Base-by-base conservation (phyloP, 305 asterid genomes). In the Salvia sclarea region DNA sequence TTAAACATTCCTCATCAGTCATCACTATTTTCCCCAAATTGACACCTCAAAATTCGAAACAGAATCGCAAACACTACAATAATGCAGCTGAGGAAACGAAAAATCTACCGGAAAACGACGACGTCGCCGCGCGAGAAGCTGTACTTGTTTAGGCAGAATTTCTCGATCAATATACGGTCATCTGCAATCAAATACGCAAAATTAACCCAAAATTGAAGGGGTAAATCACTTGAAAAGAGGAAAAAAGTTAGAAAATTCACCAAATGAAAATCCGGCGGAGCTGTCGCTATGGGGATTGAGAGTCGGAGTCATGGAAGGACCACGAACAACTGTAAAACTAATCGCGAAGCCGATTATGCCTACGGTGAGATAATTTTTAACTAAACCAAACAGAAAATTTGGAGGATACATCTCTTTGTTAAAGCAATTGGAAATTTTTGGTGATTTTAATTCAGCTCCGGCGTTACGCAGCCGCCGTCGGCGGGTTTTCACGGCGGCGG, bases 261-360 rank as follows among this genome's bases (percentile, higher is more conserved):
- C 90, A 3, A 85, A 63, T 45, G 64, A 77, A 67, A 74, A 71
- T 69, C 81, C 72, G 38, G 63, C 25, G 8, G 85, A 74, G 6
- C 47, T 60, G 38, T 33, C 64, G 16, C 50, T 41, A 13, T 62
- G 79, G 47, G 96, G 88, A 77, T 88, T 91, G 62, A 91, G 70
- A 17, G 96, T 87, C 4, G 98, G 96, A 70, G 88, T 76, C 97
- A 91, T 91, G 0, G 98, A 93, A 33, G 80, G 64, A 38, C 97
- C 98, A 31, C 84, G 88, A 79, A 94, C 82, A 11, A 90, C 87
- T 48, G 70, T 75, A 71, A 85, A 61, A 69, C 95, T 79, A 12
- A 93, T 48, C 0, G 95, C 81, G 50, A 85, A 77, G 66, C 91
- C 80, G 10, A 88, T 65, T 40, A 93, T 71, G 58, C 97, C 89